These are phyloP conservation scores for Trichosanthes cucumerina DNA, from an alignment of 306 rosid genomes.

Conservation along the genomic window DNA sequence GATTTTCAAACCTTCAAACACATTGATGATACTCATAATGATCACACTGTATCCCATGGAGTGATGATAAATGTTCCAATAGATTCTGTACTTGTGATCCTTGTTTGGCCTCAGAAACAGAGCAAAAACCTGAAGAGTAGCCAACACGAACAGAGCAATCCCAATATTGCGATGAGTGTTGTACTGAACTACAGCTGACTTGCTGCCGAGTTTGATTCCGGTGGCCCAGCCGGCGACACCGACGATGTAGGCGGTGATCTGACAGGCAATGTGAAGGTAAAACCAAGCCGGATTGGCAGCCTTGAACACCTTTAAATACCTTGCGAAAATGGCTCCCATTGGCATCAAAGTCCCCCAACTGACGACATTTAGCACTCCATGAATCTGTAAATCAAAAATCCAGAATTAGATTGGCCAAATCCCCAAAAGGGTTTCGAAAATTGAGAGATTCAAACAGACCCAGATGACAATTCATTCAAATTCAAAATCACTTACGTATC, in stretches of 20 bases:
- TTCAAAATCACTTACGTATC: slow-evolving; percentile 3
- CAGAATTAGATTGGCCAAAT: too few species aligned
- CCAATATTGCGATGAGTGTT: slow-evolving; percentile 9
- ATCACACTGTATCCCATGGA: slow-evolving; percentile 12
- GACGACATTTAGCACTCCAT: slow-evolving; percentile 45
- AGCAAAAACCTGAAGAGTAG: slow-evolving; percentile 12
- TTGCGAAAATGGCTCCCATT: slow-evolving; percentile 42
- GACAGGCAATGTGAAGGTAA: slow-evolving; percentile 16
- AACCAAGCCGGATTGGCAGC: slow-evolving; percentile 30
- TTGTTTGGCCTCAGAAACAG: slow-evolving; percentile 15
- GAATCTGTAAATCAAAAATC: slow-evolving; percentile 24
- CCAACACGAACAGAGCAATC: slow-evolving; percentile 8
- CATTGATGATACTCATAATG: slow-evolving; percentile 11
- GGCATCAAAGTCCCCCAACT: slow-evolving; percentile 67
- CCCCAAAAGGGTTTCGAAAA: too few species aligned
- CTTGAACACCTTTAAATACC: slow-evolving; percentile 55
- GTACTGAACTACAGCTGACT: background rate
- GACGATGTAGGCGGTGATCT: slow-evolving; percentile 9
- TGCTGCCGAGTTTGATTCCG: slow-evolving; percentile 12
- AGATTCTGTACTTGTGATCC: slow-evolving; percentile 15
- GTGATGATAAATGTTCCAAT: slow-evolving; percentile 15
- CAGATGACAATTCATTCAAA: background rate
- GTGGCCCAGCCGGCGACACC: slow-evolving; percentile 18
- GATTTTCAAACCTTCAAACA: slow-evolving; percentile 10
- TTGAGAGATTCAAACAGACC: background rate